Evolutionary conservation across 768 basidiomycete genomes (phyloP).

Genomic region (Pleurotus cornucopiae): DNA sequence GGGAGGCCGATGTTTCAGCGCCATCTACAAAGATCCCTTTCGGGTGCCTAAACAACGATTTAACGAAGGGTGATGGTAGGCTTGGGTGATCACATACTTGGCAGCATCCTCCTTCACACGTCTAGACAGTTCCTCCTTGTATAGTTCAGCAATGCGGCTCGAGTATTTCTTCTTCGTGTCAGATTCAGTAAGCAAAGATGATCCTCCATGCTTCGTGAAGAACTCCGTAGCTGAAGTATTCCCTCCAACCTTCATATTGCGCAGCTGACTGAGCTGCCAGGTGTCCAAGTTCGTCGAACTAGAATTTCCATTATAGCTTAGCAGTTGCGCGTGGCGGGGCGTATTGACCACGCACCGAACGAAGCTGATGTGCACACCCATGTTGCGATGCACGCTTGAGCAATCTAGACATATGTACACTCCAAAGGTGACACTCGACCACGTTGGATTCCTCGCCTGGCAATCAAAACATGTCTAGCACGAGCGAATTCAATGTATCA

Average conservation of each 20-base stretch:
- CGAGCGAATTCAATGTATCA: slow-evolving; percentile 3
- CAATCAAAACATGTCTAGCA: slow-evolving; percentile 89
- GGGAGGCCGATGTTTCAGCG: slow-evolving; percentile 38
- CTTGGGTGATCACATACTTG: slow-evolving; percentile 39
- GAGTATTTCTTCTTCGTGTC: slow-evolving; percentile 92
- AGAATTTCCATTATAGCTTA: slow-evolving; percentile 13
- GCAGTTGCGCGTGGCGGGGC: background rate
- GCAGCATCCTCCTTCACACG: slow-evolving; percentile 73
- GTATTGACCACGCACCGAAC: slow-evolving; percentile 63
- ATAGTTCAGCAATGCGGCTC: slow-evolving; percentile 76
- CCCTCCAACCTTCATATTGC: slow-evolving; percentile 95
- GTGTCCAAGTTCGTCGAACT: slow-evolving; percentile 96
- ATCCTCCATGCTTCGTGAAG: slow-evolving; percentile 83
- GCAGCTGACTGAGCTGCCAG: slow-evolving; percentile 88
- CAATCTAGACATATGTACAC: slow-evolving; percentile 98
- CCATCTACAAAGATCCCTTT: slow-evolving; percentile 81
- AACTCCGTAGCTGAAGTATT: slow-evolving; percentile 86
- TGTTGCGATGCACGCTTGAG: slow-evolving; percentile 90
- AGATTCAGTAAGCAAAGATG: slow-evolving; percentile 60
- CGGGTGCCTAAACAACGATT: slow-evolving; percentile 53
- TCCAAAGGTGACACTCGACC: slow-evolving; percentile 95
- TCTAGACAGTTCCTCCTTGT: slow-evolving; percentile 86
- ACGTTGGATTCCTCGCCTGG: slow-evolving; percentile 92
- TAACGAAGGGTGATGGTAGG: slow-evolving; percentile 4
- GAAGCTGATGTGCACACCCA: slow-evolving; percentile 98